Percentiles rank a stretch among this genome's conserved stretches.
Evolutionary conservation across 2,329 filamentous ascomycete species (phyloP).

Genomic region (Parafenestella ontariensis): DNA sequence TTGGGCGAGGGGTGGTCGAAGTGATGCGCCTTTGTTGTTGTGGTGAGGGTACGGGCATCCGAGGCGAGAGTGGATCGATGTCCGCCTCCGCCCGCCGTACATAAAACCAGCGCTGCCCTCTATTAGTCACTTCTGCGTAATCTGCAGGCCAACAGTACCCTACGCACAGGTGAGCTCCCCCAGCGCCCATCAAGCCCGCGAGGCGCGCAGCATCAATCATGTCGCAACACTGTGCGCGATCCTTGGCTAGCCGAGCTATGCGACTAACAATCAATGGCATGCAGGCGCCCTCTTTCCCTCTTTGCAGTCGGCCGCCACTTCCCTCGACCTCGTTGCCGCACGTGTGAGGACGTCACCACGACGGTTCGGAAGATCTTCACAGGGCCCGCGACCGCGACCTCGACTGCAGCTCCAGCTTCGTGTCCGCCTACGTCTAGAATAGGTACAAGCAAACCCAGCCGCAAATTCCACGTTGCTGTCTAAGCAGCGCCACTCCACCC

Average conservation of each 20-base stretch:
- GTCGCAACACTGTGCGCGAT: conserved; percentile 15
- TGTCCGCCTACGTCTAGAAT: background rate
- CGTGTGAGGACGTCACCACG: conserved; percentile 16
- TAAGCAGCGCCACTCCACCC: conserved; percentile 14
- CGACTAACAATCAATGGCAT: conserved; percentile 16
- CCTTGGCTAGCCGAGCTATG: conserved; percentile 10
- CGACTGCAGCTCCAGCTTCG: background rate
- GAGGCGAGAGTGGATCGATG: background rate
- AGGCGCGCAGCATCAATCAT: conserved; percentile 11
- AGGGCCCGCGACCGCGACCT: background rate
- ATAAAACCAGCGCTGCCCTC: conserved; percentile 16
- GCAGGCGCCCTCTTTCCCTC: conserved; percentile 10
- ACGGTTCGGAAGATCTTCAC: background rate
- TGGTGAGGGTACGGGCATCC: background rate
- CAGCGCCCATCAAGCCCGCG: background rate
- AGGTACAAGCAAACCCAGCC: background rate
- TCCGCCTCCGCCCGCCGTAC: conserved; percentile 4
- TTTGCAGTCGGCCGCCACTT: conserved; percentile 7
- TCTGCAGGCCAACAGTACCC: conserved; percentile 27
- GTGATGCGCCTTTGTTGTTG: background rate
- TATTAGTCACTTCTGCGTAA: conserved; percentile 32
- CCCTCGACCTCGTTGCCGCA: conserved; percentile 6
- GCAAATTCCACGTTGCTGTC: conserved; percentile 8
- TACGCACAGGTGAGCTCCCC: conserved; percentile 26
- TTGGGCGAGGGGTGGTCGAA: background rate